Base-by-base conservation (phyloP, 176 grass and related monocot genomes). In the Lolium rigidum region DNA sequence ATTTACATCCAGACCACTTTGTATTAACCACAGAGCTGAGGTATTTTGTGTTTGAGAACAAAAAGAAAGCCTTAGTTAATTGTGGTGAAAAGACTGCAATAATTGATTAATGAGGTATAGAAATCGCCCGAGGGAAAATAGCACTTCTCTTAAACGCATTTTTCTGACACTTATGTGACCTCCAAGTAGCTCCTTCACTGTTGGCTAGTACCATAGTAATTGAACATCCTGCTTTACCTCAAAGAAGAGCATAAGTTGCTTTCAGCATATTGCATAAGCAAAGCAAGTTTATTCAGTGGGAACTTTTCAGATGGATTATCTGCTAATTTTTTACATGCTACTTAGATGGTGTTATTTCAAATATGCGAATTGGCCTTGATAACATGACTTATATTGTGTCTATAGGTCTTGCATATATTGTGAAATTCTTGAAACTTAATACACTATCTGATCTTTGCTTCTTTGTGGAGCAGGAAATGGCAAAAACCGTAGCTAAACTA, bases 401-500 rank as follows among this genome's bases (percentile, higher is more conserved):
- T 55, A 54, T 43, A 81, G 57, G 17, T 65, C 63, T 78, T 81
- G 39, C 54, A 56, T 31, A 57, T 26, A 71, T 47, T 15, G 43
- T 61, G 15, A 70, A 86, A n/a, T 61, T 68, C 57, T 9, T 49
- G 31, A n/a, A 65, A 58, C 60, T 76, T 72, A 43, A 1, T 63
- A n/a, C 49, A 15, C 22, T 38, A 77, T 81, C 31, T 90, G 59
- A 81, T 26, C 25, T 87, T 87, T 22, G 78, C 24, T 44, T 57
- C 87, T 88, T 35, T 22, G 18, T 88, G 14, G 82, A 28, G 70
- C 90, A 99, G 97, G 92, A 96, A 66, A 87, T 99, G 79, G 46
- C 94, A 51, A 99, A 99, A 86, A 91, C 88, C 69, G 94, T 99
- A 60, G 86, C 87, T 35, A 97, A 96, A 84, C 87, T 96, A 84